These are phyloP conservation scores for Vitis hybrid DNA, from an alignment of 177 flowering plant species.

Conservation along the genomic window DNA sequence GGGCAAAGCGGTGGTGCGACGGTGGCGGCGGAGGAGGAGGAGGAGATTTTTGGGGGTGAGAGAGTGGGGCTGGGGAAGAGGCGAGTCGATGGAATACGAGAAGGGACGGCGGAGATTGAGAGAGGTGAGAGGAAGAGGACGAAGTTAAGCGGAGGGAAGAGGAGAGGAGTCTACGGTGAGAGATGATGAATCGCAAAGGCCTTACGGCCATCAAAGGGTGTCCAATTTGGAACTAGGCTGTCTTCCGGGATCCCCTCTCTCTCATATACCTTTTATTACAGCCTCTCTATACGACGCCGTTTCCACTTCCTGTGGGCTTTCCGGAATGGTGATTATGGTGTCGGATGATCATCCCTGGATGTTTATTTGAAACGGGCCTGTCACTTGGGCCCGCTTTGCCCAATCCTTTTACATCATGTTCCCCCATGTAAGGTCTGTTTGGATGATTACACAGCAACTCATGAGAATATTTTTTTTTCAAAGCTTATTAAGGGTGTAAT, in stretches of 20 bases:
- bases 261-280: background rate
- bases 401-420: background rate
- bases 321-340: background rate
- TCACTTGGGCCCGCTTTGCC: too few species aligned
- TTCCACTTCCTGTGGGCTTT: background rate
- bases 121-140: conserved; percentile 3
- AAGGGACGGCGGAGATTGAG: conserved; percentile 6
- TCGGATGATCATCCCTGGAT: too few species aligned
- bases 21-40: conserved; percentile 4
- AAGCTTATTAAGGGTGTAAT: too few species aligned
- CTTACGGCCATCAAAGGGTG: conserved; percentile 53
- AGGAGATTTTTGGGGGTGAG: conserved; percentile 16
- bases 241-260: background rate
- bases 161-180: conserved; percentile 9
- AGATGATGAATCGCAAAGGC: conserved; percentile 35
- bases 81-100: conserved; percentile 20
- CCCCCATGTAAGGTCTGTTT: background rate
- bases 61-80: conserved; percentile 17
- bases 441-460: too few species aligned
- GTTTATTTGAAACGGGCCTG: too few species aligned
- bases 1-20: conserved; percentile 2
- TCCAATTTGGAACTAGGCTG: background rate
- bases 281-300: background rate
- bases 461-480: background rate
- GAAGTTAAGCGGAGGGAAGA: background rate